Base-by-base conservation (phyloP, 1,284 basidiomycete genomes). In the Ustilago xerochloae region DNA sequence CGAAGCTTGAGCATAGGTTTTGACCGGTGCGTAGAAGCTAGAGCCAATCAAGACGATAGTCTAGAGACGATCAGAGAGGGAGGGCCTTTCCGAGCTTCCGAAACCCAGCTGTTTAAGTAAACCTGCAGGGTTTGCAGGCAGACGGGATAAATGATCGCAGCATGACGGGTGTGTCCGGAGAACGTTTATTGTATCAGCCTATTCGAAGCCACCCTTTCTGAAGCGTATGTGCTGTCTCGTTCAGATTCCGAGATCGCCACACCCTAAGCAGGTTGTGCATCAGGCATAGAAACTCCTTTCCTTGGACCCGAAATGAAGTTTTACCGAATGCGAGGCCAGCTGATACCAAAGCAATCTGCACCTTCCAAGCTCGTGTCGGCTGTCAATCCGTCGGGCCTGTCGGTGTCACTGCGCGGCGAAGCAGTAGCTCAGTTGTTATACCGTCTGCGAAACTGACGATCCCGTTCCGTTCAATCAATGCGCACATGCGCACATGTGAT, bases 281-380 rank as follows among this genome's bases (percentile, higher is more conserved):
- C 45, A 15, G 15, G 22, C 24, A 43, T 43, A 18, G 41, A 24
- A 43, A 24, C n/a, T n/a, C n/a, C n/a, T n/a, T n/a, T n/a, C n/a
- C n/a, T n/a, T n/a, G n/a, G n/a, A n/a, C n/a, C n/a, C n/a, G n/a
- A 24, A 10, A 43, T 24, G 4, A 43, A 43, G 41, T 43, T 43
- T 24, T 43, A 43, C 41, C 41, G 41, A 43, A 43, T 26, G 41
- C 41, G 12, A 43, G 41, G 41, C 20, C 41, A 43, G 41, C 41
- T 43, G 41, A 43, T 24, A 43, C 41, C 7, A 41, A n/a, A n/a
- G 7, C 38, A 41, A 1, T 1, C 16, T 13, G 1, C n/a, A n/a
- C n/a, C n/a, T n/a, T n/a, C n/a, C n/a, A n/a, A n/a, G n/a, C n/a
- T n/a, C 16, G 32, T 33, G 10, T 33, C 22, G 12, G 20, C 13